Base-by-base conservation (phyloP, 257 asterid genomes). In the Scutellaria barbata region DNA sequence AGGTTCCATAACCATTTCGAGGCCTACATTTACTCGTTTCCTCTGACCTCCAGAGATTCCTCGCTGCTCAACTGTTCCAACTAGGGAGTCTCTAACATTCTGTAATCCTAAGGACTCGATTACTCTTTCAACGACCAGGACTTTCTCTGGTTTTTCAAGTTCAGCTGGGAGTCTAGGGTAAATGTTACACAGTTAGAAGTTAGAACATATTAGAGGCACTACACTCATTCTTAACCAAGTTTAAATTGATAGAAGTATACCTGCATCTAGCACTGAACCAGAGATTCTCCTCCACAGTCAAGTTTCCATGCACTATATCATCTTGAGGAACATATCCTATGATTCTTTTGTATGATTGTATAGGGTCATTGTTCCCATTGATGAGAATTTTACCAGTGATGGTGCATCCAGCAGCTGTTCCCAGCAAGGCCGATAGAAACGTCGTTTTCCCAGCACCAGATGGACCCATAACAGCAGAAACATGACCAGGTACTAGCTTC, bases 231-330 rank as follows among this genome's bases (percentile, higher is more conserved):
- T 22, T 22, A 22, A 22, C n/a, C 5, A 12, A 61, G 8, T 18
- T 2, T 53, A 51, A n/a, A 76, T 42, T 42, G 33, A 42, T 39
- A 25, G 40, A 52, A 40, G 35, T 63, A 37, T 76, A 91, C 99
- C 99, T 94, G 97, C 99, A 94, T 76, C 98, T 77, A 77, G 99
- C 99, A 77, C 99, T 95, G 80, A 95, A 95, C 99, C 99, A 95
- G 52, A 95, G 96, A 80, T 95, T 94, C 87, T 94, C 99, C 81
- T 94, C 99, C 71, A 94, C 98, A 0, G 98, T 91, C 83, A 94
- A 85, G 84, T 95, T 95, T 59, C 98, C 99, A 62, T 95, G 99
- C 61, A 95, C 99, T 63, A 92, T 89, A 77, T 95, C 99, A 69
- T 95, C 99, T 72, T 95, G 99, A 43, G 99, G 99, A 37, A 95